Evolutionary conservation across 495 filamentous ascomycete species (phyloP), one percentile per base, ranked within the genome.

Genomic region (Daldinia vernicosa): DNA sequence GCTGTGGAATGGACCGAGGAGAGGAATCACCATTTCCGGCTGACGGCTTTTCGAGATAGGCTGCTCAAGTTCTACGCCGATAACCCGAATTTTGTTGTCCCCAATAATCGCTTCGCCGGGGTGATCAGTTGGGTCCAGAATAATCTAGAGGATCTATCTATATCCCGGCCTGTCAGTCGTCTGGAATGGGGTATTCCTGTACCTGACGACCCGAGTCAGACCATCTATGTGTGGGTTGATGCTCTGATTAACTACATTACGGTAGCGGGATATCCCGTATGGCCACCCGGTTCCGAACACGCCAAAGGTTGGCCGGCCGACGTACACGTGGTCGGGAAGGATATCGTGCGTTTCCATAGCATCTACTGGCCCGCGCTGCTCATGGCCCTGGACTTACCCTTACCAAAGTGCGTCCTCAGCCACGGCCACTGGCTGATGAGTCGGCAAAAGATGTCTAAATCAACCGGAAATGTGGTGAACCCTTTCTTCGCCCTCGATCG

Each of bases 351-450:
- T 26, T 99, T 99, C 79, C 96, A 99, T 79, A 92, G 92, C 80
- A 91, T 99, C 27, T 99, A 98, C 84, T 99, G 95, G 95, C 95
- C 95, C 0, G 95, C 95, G 2, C 90, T 99, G 74, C 90, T 99
- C 30, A 89, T 99, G 82, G 95, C 95, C 4, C 83, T 98, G 27
- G 90, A 90, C 66, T 82, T 99, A 2, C 91, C 94, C 1, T 78
- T 92, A n/a, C 95, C 95, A 5, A 90, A 89, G 70, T 88, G 89
- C 59, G 85, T 98, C 22, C 84, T 98, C 0, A 92, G 92, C 19
- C 95, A 98, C 74, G 93, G 90, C 1, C 96, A 99, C 76, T 99
- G 95, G 95, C 95, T 94, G 1, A 89, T 99, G 77, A 92, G 91
- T 59, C 84, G 84, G 45, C 84, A 88, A 69, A 99, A 98, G 77